Evolutionary conservation across 2,329 filamentous ascomycete genomes (phyloP), one percentile per base, ranked within the genome.

Genomic region (Aspergillus pseudotamarii): DNA sequence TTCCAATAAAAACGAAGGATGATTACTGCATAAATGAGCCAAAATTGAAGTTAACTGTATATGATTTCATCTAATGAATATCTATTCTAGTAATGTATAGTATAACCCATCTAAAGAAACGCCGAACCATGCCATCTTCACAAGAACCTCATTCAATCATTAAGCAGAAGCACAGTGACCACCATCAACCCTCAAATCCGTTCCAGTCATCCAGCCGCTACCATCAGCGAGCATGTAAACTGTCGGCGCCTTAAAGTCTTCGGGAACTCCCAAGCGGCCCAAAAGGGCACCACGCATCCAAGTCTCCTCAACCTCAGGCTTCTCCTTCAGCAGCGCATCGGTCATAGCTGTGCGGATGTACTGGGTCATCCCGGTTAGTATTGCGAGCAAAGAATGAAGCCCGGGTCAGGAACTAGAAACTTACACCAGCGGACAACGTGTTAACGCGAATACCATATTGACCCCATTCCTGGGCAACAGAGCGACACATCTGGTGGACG

Each of bases 381-480:
- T n/a, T 43, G 11, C 1, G 6, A n/a, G 4, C 28, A 11, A 26
- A 3, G 1, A 9, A 19, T 2, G 2, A 30, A 12, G 28, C 10
- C 21, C 12, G 23, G 4, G 16, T 14, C 5, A 36, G 3, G 9
- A 12, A n/a, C 16, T 9, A 50, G 8, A 8, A 8, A 70, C 75
- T 64, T 75, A 81, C 79, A 10, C 92, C 91, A 0, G 92, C 91
- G 23, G 89, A 92, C 66, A 95, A 86, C 16, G 90, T 93, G 80
- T 95, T 94, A 65, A 94, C 89, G 2, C 91, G 86, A 71, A 95
- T 94, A 43, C 87, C 88, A 74, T 91, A 79, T 68, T 82, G 76
- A 60, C 73, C 80, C 82, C 77, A 84, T 74, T 84, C 83, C 23
- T 80, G 79, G 0, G 83, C 80, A 26, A 84, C 72, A 3, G 78